Evolutionary conservation across 1,284 basidiomycete genomes (phyloP), one percentile per base, ranked within the genome.

Genomic region (Microbotryomycetes sp.): DNA sequence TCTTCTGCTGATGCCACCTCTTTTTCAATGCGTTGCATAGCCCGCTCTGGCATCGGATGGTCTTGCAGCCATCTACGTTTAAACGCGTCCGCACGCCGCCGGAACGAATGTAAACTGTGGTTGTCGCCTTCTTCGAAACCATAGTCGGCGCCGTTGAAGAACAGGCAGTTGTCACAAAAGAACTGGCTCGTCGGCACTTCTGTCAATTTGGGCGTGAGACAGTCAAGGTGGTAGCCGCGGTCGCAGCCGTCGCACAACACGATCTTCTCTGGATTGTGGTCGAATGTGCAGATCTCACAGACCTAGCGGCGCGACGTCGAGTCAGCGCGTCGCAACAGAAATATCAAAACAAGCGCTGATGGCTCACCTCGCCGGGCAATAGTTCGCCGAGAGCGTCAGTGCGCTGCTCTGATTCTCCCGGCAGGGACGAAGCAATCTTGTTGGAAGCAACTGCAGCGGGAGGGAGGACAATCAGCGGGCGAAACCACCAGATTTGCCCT

Each of bases 41-140:
- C 29, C n/a, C 23, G 45, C 46, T 28, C 55, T 61, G 70, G 73
- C 7, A 88, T 85, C 3, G 84, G 83, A 75, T 93, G 90, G 4
- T 81, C 79, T 64, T 85, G 80, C 77, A 92, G 94, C 92, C 93
- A 98, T 57, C 85, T 79, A 57, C 84, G 81, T 60, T 90, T 84
- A 77, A 99, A 99, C 61, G 88, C 88, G 27, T 82, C 79, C 70
- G 97, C 94, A 24, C 94, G 83, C 45, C 87, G 87, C 73, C 94
- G 91, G 78, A 98, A 98, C 70, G 85, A 91, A 47, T 89, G 83
- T 48, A 99, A 81, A 65, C 85, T 86, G 75, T 99, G 94, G 68
- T 97, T 93, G 75, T 97, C 88, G 57, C 96, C 96, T 72, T 97
- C 94, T 71, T 97, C 94, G 72, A 98, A 99, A 47, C 96, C 96